Conservation (phyloP, 2,329 filamentous ascomycete genomes). For the Penicillium sp. region DNA sequence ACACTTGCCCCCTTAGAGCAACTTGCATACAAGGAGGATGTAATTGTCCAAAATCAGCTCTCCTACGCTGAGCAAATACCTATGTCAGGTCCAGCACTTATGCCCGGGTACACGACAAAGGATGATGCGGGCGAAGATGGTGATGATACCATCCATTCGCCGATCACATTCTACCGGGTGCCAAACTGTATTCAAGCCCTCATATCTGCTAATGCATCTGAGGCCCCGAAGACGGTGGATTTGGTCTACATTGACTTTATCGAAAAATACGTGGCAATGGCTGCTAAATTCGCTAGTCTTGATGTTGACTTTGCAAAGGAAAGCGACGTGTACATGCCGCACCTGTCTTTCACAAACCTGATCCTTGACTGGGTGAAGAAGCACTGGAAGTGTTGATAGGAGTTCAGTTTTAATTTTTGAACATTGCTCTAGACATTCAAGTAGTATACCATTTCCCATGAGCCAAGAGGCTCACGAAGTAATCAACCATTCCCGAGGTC, state of each 20-base stretch:
- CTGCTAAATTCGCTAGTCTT: conserved; percentile 60
- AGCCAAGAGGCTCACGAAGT: background rate
- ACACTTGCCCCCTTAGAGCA: conserved; percentile 48
- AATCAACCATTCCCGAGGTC: background rate
- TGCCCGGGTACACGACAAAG: conserved; percentile 79
- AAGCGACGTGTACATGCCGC: conserved; percentile 51
- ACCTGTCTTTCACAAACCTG: conserved; percentile 54
- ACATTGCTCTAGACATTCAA: background rate
- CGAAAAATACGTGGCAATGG: conserved; percentile 72
- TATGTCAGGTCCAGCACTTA: conserved; percentile 44
- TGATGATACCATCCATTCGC: conserved; percentile 80
- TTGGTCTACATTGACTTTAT: conserved; percentile 91
- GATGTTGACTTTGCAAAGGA: conserved; percentile 48
- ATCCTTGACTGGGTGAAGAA: conserved; percentile 58
- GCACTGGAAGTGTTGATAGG: conserved; percentile 50
- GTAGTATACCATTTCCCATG: background rate
- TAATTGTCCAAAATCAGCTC: conserved; percentile 18
- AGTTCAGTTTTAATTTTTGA: background rate
- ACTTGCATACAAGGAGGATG: conserved; percentile 26
- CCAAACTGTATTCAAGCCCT: conserved; percentile 79
- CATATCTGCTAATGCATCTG: conserved; percentile 44
- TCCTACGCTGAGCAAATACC: conserved; percentile 27
- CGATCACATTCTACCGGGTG: conserved; percentile 68
- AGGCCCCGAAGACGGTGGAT: conserved; percentile 70
- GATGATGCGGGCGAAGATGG: conserved; percentile 81